Evolutionary conservation across 805 yeast species (phyloP), one percentile per base, ranked within the genome.

Genomic region (Suhomyces kilbournensis): DNA sequence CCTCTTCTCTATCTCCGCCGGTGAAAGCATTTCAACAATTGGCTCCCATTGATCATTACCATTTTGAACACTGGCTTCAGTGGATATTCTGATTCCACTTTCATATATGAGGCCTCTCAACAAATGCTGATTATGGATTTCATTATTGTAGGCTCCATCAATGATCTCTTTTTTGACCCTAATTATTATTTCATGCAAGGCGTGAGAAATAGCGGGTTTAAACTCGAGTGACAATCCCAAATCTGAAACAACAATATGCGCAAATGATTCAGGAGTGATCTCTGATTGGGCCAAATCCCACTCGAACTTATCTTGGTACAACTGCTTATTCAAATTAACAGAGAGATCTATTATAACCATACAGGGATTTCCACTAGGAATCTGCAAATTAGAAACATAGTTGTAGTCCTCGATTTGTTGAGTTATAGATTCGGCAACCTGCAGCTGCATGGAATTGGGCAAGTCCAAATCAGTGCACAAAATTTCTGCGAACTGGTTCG

Each of bases 1-100:
- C 59, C 98, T 81, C 71, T 87, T 86, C 65, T 93, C 97, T 52
- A 94, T 90, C 69, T 94, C 99, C 82, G 92, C 90, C 50, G 89
- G 92, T 1, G 94, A 84, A 53, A 94, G 77, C 12, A 83, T 82
- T 68, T 93, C 98, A 6, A 93, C 86, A 43, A 83, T 79, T 25
- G 99, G 99, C 50, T 86, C 85, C 96, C 97, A 94, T 42, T 76
- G 81, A 35, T 84, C 88, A 30, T 96, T 96, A 23, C 89, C 78
- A 48, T 83, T 83, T 63, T 87, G 94, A 28, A 82, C 79, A 63
- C 97, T 63, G 78, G 79, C 65, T 92, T 82, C 72, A 59, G 78
- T 75, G 2, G 71, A 64, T 17, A 75, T 75, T 52, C 79, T 62
- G 17, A 75, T 68, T 25, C 75, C 75, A 51, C 73, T 65, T 61